These are phyloP conservation scores for Pythium brachiatum DNA, from an alignment of 352 stramenopile species.

Conservation along the genomic window DNA sequence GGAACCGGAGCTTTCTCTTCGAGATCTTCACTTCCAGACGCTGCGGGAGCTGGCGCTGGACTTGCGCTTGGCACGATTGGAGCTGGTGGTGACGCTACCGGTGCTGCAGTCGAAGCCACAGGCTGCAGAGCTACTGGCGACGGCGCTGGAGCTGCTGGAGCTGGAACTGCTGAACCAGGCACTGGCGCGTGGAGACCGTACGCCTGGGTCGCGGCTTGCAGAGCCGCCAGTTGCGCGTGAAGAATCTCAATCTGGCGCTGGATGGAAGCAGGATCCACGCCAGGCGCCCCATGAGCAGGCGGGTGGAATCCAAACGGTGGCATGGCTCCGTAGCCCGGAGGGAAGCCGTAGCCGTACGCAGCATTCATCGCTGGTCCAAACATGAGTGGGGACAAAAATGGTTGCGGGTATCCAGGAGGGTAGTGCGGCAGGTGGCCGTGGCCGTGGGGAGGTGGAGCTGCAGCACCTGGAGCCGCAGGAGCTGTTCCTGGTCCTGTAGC, in stretches of 20 bases:
- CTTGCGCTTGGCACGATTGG: background rate
- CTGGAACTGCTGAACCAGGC: background rate
- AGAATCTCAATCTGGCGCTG: constrained; percentile 30
- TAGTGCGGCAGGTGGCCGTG: constrained; percentile 24
- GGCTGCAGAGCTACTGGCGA: background rate
- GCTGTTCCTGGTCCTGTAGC: background rate
- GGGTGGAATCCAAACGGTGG: constrained; percentile 33
- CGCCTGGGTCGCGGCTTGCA: constrained; percentile 26
- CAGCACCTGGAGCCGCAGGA: constrained; percentile 13
- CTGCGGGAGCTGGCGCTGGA: background rate
- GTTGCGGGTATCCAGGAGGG: constrained; percentile 38
- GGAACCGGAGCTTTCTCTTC: constrained; percentile 27
- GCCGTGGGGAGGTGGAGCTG: constrained; percentile 5
- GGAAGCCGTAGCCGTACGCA: constrained; percentile 56
- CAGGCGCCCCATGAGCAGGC: constrained; percentile 22
- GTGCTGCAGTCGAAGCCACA: background rate
- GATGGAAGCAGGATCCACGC: constrained; percentile 22
- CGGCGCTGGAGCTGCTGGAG: background rate
- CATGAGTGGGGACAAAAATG: constrained; percentile 62
- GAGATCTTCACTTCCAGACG: constrained; percentile 11
- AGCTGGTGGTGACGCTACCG: background rate
- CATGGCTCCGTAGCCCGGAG: constrained; percentile 54
- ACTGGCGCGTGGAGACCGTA: constrained; percentile 16
- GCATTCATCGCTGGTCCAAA: constrained; percentile 41
- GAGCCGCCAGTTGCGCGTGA: constrained; percentile 26